phyloP scores from a whole-genome alignment of 2,329 filamentous ascomycete species.

The Trichophyton benhamiae region DNA sequence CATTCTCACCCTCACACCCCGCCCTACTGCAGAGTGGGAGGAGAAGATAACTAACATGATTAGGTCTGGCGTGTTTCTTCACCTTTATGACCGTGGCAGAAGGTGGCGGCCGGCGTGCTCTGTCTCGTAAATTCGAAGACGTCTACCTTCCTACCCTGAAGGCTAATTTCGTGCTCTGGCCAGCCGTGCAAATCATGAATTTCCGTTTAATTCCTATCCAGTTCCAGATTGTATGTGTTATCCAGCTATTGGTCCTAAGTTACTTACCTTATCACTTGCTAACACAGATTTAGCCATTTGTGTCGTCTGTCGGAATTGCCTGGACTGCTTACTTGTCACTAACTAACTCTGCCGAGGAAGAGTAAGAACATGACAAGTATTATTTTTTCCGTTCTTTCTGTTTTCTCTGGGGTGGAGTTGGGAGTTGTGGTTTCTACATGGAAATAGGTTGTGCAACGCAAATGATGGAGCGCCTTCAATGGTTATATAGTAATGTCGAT shows the following conservation, averaged over 20 bases:
- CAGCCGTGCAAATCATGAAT: slow-evolving; percentile 89
- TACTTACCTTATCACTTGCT: background rate
- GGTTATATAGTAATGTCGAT: background rate
- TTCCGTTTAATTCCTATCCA: slow-evolving; percentile 91
- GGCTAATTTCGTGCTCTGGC: slow-evolving; percentile 93
- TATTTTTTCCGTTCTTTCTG: background rate
- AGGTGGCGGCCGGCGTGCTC: slow-evolving; percentile 69
- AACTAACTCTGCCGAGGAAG: slow-evolving; percentile 67
- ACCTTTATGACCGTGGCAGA: slow-evolving; percentile 93
- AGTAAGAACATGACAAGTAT: slow-evolving; percentile 16
- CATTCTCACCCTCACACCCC: background rate
- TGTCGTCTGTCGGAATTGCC: slow-evolving; percentile 81
- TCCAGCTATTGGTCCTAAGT: background rate
- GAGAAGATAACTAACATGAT: background rate
- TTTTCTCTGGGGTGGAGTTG: background rate
- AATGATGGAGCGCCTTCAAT: background rate
- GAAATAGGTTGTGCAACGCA: background rate
- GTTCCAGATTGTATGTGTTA: slow-evolving; percentile 73
- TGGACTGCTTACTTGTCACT: slow-evolving; percentile 91
- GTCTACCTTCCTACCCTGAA: slow-evolving; percentile 91
- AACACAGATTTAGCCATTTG: slow-evolving; percentile 59
- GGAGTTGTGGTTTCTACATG: background rate
- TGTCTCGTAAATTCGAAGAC: slow-evolving; percentile 75
- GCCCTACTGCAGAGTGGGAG: background rate
- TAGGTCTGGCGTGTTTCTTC: slow-evolving; percentile 75